Base-by-base conservation (phyloP, 495 filamentous ascomycete species). In the Lasiosphaeria ovina region DNA sequence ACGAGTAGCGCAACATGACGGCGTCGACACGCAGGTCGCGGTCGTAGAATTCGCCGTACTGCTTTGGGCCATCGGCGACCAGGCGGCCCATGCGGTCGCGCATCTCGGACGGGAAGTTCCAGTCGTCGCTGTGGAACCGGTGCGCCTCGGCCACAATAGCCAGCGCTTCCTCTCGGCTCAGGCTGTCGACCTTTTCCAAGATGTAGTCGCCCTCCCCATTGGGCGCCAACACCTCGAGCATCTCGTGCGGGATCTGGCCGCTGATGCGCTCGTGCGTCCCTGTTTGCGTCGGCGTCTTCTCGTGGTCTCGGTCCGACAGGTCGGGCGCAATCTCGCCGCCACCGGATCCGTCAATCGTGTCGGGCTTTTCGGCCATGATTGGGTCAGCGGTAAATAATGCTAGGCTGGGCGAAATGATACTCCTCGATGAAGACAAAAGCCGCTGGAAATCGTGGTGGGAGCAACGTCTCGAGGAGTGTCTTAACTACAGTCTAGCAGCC, bases 171-270 rank as follows among this genome's bases (percentile, higher is more conserved):
- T 76, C 69, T 55, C 68, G 67, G 12, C 65, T 69, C 69, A 76
- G 72, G 52, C 61, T 72, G 55, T 72, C 71, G 61, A 76, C 68
- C 55, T 70, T 76, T 53, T 68, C 65, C 24, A 73, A 47, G 53
- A 76, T 72, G 62, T 76, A 73, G 16, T 74, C 74, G 38, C 60
- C 58, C 57, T 76, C 72, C 9, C 72, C 72, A 11, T 73, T 72
- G 12, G 74, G 74, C 8, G 74, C 74, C 35, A 72, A 54, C 45
- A 69, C 72, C 55, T 74, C 72, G 35, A 76, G 70, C 57, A 72
- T 62, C 16, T 66, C 54, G 48, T 73, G 69, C 6, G 72, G 63
- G 54, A 75, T 72, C 57, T 75, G 72, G 57, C 70, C 67, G 31
- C 65, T 61, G 57, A 68, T 63, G 33, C 56, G 61, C 2, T 59